Evolutionary conservation across 75 land plant species (phyloP), one percentile per base, ranked within the genome.

Genomic region (Cryptomeria japonica): DNA sequence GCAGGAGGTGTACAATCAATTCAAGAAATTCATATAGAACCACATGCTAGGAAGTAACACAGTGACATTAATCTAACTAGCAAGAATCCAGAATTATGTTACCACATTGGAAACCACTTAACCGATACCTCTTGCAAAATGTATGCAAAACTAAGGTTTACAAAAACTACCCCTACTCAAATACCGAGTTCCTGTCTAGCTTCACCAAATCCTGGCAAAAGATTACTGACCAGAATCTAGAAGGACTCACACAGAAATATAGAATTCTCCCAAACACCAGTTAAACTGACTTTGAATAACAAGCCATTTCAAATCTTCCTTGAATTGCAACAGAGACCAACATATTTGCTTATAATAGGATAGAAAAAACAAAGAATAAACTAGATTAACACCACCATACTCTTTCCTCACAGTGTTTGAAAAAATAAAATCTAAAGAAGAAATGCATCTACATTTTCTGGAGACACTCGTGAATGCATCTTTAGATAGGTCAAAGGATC

Each of bases 361-460:
- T n/a, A 2, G 25, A 41, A 80, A 80, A 42, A 42, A 42, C 47
- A 80, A 80, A 80, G 44, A 80, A 80, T 80, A 80, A 79, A 80
- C 42, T 80, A 80, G 83, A 80, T 80, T 80, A 80, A 25, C n/a
- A 80, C 83, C 83, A 80, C 83, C 47, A 28, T 28, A 80, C 38
- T 80, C 83, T 41, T 80, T 70, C 75, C 83, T 80, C 42, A 80
- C 83, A 80, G 28, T 15, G n/a, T 42, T 80, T 79, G 19, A 22
- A 44, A 80, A 80, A 41, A 80, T 0, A 44, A 80, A 8, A 47
- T 39, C 25, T 44, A 39, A 18, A 41, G 42, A 80, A 39, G 83
- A 41, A 80, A 80, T 80, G 83, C 46, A 42, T 80, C 46, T 44
- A 80, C 83, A 80, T 80, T 80, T 44, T 73, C 46, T 80, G 15